Percentiles rank a stretch among this genome's conserved stretches.
Evolutionary conservation across 306 rosid species (phyloP).

Genomic region (Begonia masoniana): DNA sequence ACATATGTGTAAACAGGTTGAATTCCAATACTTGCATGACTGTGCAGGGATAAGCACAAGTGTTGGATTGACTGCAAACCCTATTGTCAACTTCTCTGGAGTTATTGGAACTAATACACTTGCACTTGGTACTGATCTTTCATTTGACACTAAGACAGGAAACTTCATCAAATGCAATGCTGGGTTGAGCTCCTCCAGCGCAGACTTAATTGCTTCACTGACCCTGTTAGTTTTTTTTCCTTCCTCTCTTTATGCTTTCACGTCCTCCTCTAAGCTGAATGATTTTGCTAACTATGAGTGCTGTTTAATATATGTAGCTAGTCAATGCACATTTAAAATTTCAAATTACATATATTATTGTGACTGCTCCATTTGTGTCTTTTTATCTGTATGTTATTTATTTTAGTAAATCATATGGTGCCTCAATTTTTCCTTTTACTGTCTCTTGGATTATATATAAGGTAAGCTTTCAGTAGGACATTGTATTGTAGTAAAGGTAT

Average conservation of each 20-base stretch:
- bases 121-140: conserved; percentile 55
- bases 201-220: conserved; percentile 51
- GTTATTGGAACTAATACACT: conserved; percentile 46
- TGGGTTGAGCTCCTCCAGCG: conserved; percentile 47
- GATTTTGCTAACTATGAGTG: too few relatives aligned
- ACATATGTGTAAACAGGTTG: conserved; percentile 30
- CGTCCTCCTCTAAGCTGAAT: not conserved
- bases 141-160: conserved; percentile 52
- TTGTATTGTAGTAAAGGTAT: too few relatives aligned
- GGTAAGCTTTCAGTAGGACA: too few relatives aligned
- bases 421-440: too few relatives aligned
- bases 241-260: not conserved
- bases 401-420: too few relatives aligned
- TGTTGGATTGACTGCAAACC: conserved; percentile 60
- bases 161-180: conserved; percentile 43
- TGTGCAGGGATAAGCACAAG: conserved; percentile 59
- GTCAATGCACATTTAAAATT: too few relatives aligned
- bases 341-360: too few relatives aligned
- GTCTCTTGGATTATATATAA: too few relatives aligned
- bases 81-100: conserved; percentile 59
- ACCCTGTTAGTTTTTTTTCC: conserved; percentile 33
- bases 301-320: too few relatives aligned
- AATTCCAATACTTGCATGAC: conserved; percentile 61
- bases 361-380: too few relatives aligned
- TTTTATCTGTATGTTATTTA: too few relatives aligned